Conservation (phyloP, 2,329 filamentous ascomycete genomes). For the Fusarium continuum region DNA sequence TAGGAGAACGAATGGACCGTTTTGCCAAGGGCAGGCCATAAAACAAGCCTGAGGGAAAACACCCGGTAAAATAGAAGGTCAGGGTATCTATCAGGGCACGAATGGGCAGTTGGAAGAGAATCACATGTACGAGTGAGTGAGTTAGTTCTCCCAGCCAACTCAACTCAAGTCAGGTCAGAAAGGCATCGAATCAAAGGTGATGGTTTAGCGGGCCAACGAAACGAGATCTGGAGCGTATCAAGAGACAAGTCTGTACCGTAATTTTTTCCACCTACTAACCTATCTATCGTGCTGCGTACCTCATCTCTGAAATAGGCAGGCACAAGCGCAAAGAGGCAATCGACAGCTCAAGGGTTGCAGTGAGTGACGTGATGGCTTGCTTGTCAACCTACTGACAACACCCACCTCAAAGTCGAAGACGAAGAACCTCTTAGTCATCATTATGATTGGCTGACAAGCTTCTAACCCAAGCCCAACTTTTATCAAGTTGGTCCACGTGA, state of each 20-base stretch:
- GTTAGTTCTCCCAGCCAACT: not conserved
- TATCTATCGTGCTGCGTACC: too few relatives aligned
- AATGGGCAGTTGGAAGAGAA: conserved; percentile 7
- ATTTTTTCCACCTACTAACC: not conserved
- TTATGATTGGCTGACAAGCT: conserved; percentile 20
- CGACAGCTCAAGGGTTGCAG: conserved; percentile 7
- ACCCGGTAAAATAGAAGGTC: conserved; percentile 10
- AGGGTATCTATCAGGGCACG: conserved; percentile 12
- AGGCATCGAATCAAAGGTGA: conserved; percentile 8
- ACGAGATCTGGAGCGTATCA: not conserved
- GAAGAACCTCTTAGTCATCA: conserved; percentile 2
- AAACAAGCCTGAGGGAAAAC: conserved; percentile 12
- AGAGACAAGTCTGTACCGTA: conserved; percentile 4
- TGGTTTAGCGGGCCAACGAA: conserved; percentile 18
- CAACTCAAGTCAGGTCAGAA: conserved; percentile 13
- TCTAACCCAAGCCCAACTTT: not conserved
- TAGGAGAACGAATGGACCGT: conserved; percentile 1
- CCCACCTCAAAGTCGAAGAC: not conserved
- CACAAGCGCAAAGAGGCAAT: conserved; percentile 1
- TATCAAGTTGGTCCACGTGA: conserved; percentile 20
- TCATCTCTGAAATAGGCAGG: conserved; percentile 9
- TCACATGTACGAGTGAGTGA: conserved; percentile 20
- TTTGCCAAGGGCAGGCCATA: not conserved
- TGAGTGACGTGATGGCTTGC: conserved; percentile 33
- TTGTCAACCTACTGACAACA: too few relatives aligned